Conservation (phyloP, 2,329 filamentous ascomycete species). For the Epicoccum nigrum region DNA sequence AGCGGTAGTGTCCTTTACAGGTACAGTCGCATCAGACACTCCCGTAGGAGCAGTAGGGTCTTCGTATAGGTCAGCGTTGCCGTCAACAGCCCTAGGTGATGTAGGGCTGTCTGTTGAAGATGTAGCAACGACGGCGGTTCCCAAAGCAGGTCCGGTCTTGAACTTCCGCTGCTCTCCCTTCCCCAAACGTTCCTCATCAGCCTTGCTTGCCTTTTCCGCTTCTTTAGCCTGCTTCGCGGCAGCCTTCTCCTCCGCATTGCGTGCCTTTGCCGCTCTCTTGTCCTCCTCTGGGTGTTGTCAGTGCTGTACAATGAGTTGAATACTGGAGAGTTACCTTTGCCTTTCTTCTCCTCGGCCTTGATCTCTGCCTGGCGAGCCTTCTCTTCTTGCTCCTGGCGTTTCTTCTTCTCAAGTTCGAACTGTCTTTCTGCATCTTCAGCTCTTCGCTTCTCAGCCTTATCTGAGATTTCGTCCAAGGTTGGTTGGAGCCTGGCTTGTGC, state of each 20-base stretch:
- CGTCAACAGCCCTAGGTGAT: conserved; percentile 1
- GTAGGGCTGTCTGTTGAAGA: conserved; percentile 8
- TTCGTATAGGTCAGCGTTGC: conserved; percentile 30
- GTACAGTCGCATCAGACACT: background rate
- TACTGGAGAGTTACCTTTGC: conserved; percentile 62
- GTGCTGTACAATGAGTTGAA: background rate
- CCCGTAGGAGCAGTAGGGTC: conserved; percentile 20
- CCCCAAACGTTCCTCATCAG: conserved; percentile 58
- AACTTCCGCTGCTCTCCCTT: conserved; percentile 62
- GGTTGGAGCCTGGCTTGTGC: conserved; percentile 80
- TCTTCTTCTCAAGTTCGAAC: conserved; percentile 68
- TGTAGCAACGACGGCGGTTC: conserved; percentile 14
- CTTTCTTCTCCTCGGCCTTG: conserved; percentile 53
- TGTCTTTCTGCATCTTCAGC: conserved; percentile 68
- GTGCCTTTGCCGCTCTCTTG: conserved; percentile 55
- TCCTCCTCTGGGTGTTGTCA: conserved; percentile 57
- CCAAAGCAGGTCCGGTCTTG: conserved; percentile 22
- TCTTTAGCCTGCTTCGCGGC: conserved; percentile 47
- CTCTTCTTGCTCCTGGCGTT: conserved; percentile 64
- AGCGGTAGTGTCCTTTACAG: background rate
- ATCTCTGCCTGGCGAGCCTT: conserved; percentile 57
- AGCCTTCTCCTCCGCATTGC: conserved; percentile 59
- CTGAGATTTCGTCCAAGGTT: conserved; percentile 81
- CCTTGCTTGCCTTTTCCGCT: conserved; percentile 56
- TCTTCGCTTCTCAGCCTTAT: conserved; percentile 74